Percentiles rank a stretch among this genome's conserved stretches.
phyloP scores from a whole-genome alignment of 1,139 yeast genomes.

The Debaryomyces udenii region DNA sequence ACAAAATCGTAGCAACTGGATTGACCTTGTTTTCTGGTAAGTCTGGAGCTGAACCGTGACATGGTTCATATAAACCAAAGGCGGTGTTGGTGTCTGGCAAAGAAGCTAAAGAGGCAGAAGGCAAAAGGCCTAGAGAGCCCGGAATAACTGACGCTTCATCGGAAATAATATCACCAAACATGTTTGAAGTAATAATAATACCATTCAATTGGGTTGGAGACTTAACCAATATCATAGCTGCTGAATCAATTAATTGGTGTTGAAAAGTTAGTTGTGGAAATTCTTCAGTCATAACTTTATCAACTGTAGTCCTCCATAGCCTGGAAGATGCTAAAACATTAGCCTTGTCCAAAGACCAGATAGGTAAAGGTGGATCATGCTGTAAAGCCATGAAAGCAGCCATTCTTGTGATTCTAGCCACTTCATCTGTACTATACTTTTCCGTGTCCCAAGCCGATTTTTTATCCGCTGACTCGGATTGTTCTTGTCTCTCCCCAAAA shows the following conservation, averaged over 20 bases:
- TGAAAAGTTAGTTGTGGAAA: constrained; percentile 85
- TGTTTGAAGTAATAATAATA: constrained; percentile 85
- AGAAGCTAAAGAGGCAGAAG: constrained; percentile 94
- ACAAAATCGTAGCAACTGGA: constrained; percentile 91
- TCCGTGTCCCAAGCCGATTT: constrained; percentile 90
- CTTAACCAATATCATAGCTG: constrained; percentile 95
- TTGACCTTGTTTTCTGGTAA: constrained; percentile 84
- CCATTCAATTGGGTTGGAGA: constrained; percentile 91
- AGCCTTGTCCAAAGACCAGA: constrained; percentile 97
- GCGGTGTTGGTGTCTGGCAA: constrained; percentile 93
- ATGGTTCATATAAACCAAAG: constrained; percentile 95
- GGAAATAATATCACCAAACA: constrained; percentile 97
- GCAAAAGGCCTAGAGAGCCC: constrained; percentile 92
- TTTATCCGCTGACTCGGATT: constrained; percentile 68
- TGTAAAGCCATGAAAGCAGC: constrained; percentile 97
- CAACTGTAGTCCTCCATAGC: constrained; percentile 93
- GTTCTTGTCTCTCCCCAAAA: constrained; percentile 94
- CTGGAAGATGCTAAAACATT: constrained; percentile 95
- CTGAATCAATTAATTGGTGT: constrained; percentile 96
- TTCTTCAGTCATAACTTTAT: constrained; percentile 78
- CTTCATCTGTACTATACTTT: constrained; percentile 86
- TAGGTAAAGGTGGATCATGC: constrained; percentile 87
- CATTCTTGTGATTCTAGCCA: constrained; percentile 94
- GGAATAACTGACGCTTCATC: constrained; percentile 98
- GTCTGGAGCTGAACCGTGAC: constrained; percentile 99